phyloP scores from a whole-genome alignment of 225 moss, liverwort and hornwort genomes.

The Sphagnum tenellum region DNA sequence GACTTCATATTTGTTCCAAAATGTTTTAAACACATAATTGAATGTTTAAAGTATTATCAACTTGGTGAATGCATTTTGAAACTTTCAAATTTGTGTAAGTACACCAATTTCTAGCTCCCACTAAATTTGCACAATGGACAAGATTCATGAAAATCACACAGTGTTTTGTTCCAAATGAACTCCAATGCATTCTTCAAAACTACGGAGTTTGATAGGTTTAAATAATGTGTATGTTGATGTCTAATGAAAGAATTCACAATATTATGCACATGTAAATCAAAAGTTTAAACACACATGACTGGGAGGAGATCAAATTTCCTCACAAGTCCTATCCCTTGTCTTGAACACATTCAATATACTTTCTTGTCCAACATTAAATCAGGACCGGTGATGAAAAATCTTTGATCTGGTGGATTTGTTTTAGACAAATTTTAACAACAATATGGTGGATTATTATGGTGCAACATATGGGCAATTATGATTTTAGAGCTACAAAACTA shows the following conservation, averaged over 20 bases:
- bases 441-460: neutral
- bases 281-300: neutral
- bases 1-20: too few species aligned
- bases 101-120: too few species aligned
- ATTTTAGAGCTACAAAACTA: slow-evolving; percentile 55
- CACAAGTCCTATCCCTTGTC: neutral
- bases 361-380: too few species aligned
- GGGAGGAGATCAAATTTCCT: slow-evolving; percentile 1
- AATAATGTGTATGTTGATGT: neutral
- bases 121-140: too few species aligned
- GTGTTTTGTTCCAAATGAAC: too few species aligned
- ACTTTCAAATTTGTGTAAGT: too few species aligned
- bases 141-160: too few species aligned
- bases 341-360: too few species aligned
- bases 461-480: slow-evolving; percentile 42
- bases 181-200: too few species aligned
- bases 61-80: neutral
- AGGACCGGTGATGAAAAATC: too few species aligned
- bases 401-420: neutral
- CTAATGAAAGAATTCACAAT: neutral
- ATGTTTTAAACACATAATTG: too few species aligned
- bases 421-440: neutral
- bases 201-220: too few species aligned
- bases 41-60: neutral
- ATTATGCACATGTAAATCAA: neutral